Evolutionary conservation across 1,284 basidiomycete species (phyloP), one percentile per base, ranked within the genome.

Genomic region (Trametes polyzona): DNA sequence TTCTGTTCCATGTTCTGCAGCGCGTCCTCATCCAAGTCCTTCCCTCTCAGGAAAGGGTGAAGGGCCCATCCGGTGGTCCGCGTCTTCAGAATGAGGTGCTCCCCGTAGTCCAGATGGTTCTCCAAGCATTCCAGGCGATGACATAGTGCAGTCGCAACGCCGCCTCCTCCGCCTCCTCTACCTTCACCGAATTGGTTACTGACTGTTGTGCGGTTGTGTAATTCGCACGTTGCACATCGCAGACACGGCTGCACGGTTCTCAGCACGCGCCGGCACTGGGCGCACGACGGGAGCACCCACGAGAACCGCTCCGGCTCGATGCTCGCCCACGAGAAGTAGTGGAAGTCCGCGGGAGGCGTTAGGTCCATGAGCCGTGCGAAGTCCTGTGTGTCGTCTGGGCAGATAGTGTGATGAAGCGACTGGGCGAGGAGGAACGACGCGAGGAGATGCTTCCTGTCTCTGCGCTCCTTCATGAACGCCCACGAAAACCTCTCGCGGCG

Each of bases 71-170:
- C 50, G 1, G 16, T 5, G 6, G 30, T 14, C 21, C 52, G 57
- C 24, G 52, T 54, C 52, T 54, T 54, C 17, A 58, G 12, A n/a
- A 12, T 21, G 27, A 3, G 21, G 8, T n/a, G 40, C n/a, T 40
- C 30, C 26, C 23, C 26, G 40, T 26, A 35, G 7, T 35, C 7
- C 33, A n/a, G n/a, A n/a, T 55, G 52, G 9, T 27, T 36, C 4
- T 47, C 17, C 6, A 57, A 21, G 50, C 66, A 69, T 17, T 53
- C 49, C 4, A 48, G 10, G 24, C 58, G 48, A 26, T 60, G 60
- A 26, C 67, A 68, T 35, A 67, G n/a, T n/a, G n/a, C n/a, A n/a
- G n/a, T 52, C 5, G 36, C 47, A 26, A 30, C 40, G 19, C 41
- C 40, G 16, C 21, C 19, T 16, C 27, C 5, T 19, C 14, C 2